These are phyloP conservation scores for Pichia rugopelliculosa DNA, from an alignment of 805 yeast species.

Conservation along the genomic window DNA sequence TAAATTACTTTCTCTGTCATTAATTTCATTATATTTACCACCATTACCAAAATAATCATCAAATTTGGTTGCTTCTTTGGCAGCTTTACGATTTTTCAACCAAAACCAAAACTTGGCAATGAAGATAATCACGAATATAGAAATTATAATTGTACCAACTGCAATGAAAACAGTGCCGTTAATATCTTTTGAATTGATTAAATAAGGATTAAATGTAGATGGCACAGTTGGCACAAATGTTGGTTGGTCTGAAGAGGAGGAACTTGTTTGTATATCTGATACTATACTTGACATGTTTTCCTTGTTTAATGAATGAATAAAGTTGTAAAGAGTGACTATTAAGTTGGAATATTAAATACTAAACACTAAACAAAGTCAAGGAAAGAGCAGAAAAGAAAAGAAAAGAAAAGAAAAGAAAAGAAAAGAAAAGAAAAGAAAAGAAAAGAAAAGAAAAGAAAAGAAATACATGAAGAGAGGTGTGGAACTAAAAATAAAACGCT, in stretches of 20 bases:
- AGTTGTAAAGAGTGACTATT: no score
- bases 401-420: no score
- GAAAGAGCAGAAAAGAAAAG: no score
- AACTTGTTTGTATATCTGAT: not conserved
- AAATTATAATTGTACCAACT: conserved; percentile 30
- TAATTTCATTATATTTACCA: conserved; percentile 8
- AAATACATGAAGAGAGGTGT: not conserved
- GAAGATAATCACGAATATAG: conserved; percentile 17
- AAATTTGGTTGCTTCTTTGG: conserved; percentile 8
- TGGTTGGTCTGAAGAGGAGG: not conserved
- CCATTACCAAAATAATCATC: conserved; percentile 18
- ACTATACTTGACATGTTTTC: not conserved
- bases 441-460: not conserved
- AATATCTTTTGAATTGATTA: conserved; percentile 22
- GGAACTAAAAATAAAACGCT: no score
- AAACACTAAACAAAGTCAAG: no score
- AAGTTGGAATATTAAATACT: no score
- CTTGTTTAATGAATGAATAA: no score
- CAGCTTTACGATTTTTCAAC: conserved; percentile 21
- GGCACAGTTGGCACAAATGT: conserved; percentile 13
- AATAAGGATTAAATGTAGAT: conserved; percentile 26
- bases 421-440: no score
- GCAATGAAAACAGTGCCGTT: conserved; percentile 37
- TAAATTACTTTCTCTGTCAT: conserved; percentile 6
- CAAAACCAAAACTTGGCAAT: conserved; percentile 20